Conservation (phyloP, 805 yeast species). For the Teunomyces kruisii region DNA sequence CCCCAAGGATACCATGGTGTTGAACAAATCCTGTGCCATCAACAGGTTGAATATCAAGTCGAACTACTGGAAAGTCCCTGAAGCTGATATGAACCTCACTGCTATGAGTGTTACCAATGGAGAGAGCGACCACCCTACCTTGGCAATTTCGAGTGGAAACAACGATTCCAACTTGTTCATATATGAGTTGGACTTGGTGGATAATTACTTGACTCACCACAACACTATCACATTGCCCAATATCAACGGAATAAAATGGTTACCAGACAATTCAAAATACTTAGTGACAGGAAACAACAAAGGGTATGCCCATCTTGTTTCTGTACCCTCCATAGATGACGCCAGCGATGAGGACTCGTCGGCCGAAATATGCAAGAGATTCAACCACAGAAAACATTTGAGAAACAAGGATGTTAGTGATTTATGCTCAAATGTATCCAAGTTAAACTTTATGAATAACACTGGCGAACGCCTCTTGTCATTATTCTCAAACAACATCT, state of each 20-base stretch:
- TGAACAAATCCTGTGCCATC: constrained; percentile 43
- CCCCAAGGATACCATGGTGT: constrained; percentile 29
- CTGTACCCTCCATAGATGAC: constrained; percentile 54
- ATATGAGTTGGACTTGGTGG: constrained; percentile 43
- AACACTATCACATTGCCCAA: constrained; percentile 60
- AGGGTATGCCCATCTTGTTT: constrained; percentile 71
- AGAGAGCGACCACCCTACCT: constrained; percentile 27
- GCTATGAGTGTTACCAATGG: constrained; percentile 33
- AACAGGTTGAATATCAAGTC: constrained; percentile 42
- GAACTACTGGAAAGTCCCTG: constrained; percentile 48
- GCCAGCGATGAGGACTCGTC: constrained; percentile 34
- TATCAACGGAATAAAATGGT: constrained; percentile 55
- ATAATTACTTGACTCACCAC: constrained; percentile 51
- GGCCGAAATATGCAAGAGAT: constrained; percentile 77
- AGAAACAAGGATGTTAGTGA: constrained; percentile 21
- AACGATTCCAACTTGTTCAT: constrained; percentile 48
- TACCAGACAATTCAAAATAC: constrained; percentile 38
- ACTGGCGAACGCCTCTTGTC: constrained; percentile 53
- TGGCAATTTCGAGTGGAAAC: constrained; percentile 56
- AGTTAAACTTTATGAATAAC: constrained; percentile 27
- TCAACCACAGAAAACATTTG: constrained; percentile 73
- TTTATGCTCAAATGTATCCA: constrained; percentile 22
- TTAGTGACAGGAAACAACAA: constrained; percentile 73
- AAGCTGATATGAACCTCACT: constrained; percentile 43
- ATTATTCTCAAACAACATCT: constrained; percentile 65